Percentiles rank a stretch among this genome's conserved stretches.
These are phyloP conservation scores for Knufia fluminis DNA, from an alignment of 2,329 filamentous ascomycete species.

Conservation along the genomic window DNA sequence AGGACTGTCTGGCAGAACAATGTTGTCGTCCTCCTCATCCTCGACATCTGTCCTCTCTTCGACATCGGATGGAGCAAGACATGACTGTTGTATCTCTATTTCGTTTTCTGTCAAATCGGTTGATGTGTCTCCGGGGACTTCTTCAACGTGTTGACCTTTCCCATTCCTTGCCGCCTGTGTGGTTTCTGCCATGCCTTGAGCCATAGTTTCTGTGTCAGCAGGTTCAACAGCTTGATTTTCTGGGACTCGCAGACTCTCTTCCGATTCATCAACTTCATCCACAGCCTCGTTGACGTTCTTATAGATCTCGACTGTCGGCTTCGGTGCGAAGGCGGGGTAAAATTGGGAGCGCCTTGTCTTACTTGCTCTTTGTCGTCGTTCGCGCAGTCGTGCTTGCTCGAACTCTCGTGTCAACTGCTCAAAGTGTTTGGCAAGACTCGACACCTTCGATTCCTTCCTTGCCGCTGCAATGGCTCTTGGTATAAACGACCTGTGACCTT, in stretches of 20 bases:
- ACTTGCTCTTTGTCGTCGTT: constrained; percentile 70
- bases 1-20: constrained; percentile 45
- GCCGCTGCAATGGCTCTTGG: constrained; percentile 66
- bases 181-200: constrained; percentile 25
- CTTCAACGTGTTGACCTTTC: constrained; percentile 26
- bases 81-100: constrained; percentile 39
- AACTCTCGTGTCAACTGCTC: constrained; percentile 95
- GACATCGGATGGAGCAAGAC: constrained; percentile 51
- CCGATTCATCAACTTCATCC: constrained; percentile 61
- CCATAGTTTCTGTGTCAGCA: constrained; percentile 15
- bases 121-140: constrained; percentile 30
- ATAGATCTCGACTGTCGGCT: constrained; percentile 92
- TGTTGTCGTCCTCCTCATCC: constrained; percentile 61
- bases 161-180: constrained; percentile 27
- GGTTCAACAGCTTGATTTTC: constrained; percentile 18
- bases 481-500: constrained; percentile 64
- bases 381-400: constrained; percentile 82
- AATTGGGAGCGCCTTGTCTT: constrained; percentile 68
- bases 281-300: constrained; percentile 89
- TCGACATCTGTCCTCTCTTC: constrained; percentile 61
- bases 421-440: constrained; percentile 87
- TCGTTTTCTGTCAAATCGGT: constrained; percentile 31
- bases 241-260: constrained; percentile 40
- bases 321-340: constrained; percentile 84
- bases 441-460: constrained; percentile 68